Percentiles rank a stretch among this genome's conserved stretches.
These are phyloP conservation scores for Exophiala oligosperma DNA, from an alignment of 2,329 filamentous ascomycete genomes.

Conservation along the genomic window DNA sequence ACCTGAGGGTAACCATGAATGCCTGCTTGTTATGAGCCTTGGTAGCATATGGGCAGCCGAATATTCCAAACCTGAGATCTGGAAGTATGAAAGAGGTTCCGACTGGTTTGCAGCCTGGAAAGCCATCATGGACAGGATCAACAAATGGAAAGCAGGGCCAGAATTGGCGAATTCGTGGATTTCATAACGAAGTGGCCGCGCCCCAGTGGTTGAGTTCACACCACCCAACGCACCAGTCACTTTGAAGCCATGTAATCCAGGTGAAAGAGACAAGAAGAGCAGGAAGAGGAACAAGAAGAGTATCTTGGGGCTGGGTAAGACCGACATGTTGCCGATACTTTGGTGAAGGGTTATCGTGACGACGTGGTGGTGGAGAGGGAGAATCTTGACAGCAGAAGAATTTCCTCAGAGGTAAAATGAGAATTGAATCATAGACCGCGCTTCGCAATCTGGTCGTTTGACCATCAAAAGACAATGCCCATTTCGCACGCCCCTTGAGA, in stretches of 20 bases:
- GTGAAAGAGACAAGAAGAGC: conserved; percentile 1
- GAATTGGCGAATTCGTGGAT: conserved; percentile 66
- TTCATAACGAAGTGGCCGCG: conserved; percentile 57
- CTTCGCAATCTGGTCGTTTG: background rate
- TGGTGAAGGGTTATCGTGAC: background rate
- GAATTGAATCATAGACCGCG: conserved; percentile 6
- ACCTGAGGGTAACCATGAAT: conserved; percentile 75
- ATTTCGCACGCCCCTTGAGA: conserved; percentile 10
- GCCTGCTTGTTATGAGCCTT: conserved; percentile 49
- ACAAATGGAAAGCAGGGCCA: conserved; percentile 67
- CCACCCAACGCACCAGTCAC: conserved; percentile 33
- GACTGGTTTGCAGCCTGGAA: conserved; percentile 68
- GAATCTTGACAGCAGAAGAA: conserved; percentile 7
- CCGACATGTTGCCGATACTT: conserved; percentile 9
- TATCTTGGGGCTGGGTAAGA: background rate
- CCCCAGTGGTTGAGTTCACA: conserved; percentile 32
- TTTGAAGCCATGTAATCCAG: conserved; percentile 18
- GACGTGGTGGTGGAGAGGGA: background rate
- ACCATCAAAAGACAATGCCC: conserved; percentile 6
- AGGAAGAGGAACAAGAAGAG: conserved; percentile 3
- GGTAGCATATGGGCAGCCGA: background rate
- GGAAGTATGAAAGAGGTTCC: conserved; percentile 71
- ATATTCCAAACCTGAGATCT: conserved; percentile 64
- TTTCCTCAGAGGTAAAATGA: background rate
- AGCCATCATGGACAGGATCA: conserved; percentile 70